Conservation (phyloP, 2,329 filamentous ascomycete genomes). For the Colletotrichum sp. region DNA sequence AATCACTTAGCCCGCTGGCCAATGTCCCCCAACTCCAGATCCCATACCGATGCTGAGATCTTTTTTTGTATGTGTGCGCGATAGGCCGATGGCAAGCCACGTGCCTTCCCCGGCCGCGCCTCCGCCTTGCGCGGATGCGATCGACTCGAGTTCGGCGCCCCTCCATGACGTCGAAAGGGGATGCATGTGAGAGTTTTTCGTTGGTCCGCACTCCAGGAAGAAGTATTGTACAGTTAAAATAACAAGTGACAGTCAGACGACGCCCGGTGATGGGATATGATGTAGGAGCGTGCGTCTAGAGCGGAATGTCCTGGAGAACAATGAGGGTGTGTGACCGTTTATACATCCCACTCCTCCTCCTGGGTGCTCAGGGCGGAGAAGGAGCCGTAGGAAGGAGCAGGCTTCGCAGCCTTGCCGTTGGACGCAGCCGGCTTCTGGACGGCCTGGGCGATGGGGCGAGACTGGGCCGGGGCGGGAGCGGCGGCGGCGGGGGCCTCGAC, state of each 20-base stretch:
- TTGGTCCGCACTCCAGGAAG: conserved; percentile 17
- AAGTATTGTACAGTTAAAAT: conserved; percentile 23
- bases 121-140: not conserved
- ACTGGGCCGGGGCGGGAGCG: conserved; percentile 25
- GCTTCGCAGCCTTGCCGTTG: conserved; percentile 34
- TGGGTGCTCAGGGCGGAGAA: conserved; percentile 54
- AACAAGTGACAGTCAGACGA: conserved; percentile 19
- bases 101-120: not conserved
- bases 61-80: conserved; percentile 13
- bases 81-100: conserved; percentile 12
- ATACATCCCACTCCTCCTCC: conserved; percentile 60
- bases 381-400: conserved; percentile 36
- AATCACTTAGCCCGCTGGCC: conserved; percentile 22
- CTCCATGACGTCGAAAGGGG: conserved; percentile 4
- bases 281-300: not conserved
- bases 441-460: conserved; percentile 30
- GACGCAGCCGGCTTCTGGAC: conserved; percentile 31
- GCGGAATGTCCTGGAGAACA: conserved; percentile 12
- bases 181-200: not conserved
- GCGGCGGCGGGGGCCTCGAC: conserved; percentile 30
- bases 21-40: conserved; percentile 22
- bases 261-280: not conserved
- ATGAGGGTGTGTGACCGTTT: conserved; percentile 12
- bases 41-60: conserved; percentile 10
- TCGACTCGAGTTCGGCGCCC: conserved; percentile 1